phyloP scores from a whole-genome alignment of 441 rosid species.

The Erodium trifolium region DNA sequence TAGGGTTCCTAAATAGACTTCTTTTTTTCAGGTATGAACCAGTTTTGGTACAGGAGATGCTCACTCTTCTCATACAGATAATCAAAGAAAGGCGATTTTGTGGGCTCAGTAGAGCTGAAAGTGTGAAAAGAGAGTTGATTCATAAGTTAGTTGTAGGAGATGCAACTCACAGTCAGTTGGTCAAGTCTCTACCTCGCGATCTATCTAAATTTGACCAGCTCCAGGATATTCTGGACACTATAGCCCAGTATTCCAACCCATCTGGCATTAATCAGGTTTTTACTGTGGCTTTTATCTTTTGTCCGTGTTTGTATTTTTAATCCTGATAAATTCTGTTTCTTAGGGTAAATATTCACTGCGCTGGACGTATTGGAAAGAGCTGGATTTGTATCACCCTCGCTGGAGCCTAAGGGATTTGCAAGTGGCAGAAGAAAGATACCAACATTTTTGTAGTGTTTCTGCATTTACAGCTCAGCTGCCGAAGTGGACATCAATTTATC shows the following conservation, averaged over 20 bases:
- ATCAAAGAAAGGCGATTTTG: slow-evolving; percentile 91
- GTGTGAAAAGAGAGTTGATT: slow-evolving; percentile 79
- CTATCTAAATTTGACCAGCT: slow-evolving; percentile 70
- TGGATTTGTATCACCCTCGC: slow-evolving; percentile 92
- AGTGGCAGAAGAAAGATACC: slow-evolving; percentile 91
- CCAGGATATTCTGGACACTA: slow-evolving; percentile 66
- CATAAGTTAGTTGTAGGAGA: slow-evolving; percentile 82
- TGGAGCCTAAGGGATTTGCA: slow-evolving; percentile 91
- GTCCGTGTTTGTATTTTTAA: slow-evolving; percentile 21
- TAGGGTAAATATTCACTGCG: slow-evolving; percentile 88
- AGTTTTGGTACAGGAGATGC: slow-evolving; percentile 81
- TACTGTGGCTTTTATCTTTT: slow-evolving; percentile 22
- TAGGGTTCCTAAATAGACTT: slow-evolving; percentile 19
- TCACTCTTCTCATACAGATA: slow-evolving; percentile 74
- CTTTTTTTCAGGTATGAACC: slow-evolving; percentile 68
- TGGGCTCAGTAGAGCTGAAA: slow-evolving; percentile 65
- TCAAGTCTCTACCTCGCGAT: slow-evolving; percentile 79
- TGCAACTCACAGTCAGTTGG: slow-evolving; percentile 87
- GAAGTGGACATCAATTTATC: slow-evolving; percentile 66
- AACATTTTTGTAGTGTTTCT: slow-evolving; percentile 58
- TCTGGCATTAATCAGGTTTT: slow-evolving; percentile 91
- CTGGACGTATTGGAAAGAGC: slow-evolving; percentile 78
- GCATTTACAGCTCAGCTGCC: slow-evolving; percentile 86
- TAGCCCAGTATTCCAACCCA: slow-evolving; percentile 74
- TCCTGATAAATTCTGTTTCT: slow-evolving; percentile 13